Evolutionary conservation across 345 rosid genomes (phyloP), one percentile per base, ranked within the genome.

Genomic region (Stellera chamaejasme): DNA sequence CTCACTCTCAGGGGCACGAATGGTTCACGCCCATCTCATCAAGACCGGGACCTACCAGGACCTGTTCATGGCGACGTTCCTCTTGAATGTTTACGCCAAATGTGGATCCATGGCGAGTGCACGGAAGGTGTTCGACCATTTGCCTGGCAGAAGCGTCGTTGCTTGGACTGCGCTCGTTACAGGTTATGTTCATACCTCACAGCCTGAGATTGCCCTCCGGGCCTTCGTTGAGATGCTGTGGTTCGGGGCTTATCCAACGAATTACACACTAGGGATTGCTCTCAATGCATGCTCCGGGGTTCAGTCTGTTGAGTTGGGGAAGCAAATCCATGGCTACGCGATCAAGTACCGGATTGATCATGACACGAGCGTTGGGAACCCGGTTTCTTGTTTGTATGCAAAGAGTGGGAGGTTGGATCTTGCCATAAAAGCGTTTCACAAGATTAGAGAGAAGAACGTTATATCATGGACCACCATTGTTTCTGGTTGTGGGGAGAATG

Each of bases 361-460:
- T 11, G 75, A 75, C 32, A 19, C 81, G 0, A 77, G 85, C 49
- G 68, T 80, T 58, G 85, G 85, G 45, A 80, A 80, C 72, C 65
- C 89, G n/a, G 82, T 83, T 9, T 80, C 83, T 56, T 71, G 72
- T 64, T 63, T 80, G 14, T 83, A 83, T 75, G 72, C 86, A 6
- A 83, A 59, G 60, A 70, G 56, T 68, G 72, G 72, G 48, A 53
- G 48, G 52, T 69, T 78, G 71, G 66, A 55, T 43, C 70, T 68
- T 48, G 76, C 84, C 5, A 45, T 72, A 42, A 66, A 63, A 60
- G 72, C 77, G 28, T 83, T 83, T 48, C 42, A 19, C 42, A 60
- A 55, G 48, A 77, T 77, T 61, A 47, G 12, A n/a, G 75, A 69
- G 50, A 80, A 74, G 71, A 66, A 72, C 52, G 79, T 74, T 43